Percentiles rank a stretch among this genome's conserved stretches.
These are phyloP conservation scores for Cucurbita maxima DNA, from an alignment of 306 rosid genomes.

Conservation along the genomic window DNA sequence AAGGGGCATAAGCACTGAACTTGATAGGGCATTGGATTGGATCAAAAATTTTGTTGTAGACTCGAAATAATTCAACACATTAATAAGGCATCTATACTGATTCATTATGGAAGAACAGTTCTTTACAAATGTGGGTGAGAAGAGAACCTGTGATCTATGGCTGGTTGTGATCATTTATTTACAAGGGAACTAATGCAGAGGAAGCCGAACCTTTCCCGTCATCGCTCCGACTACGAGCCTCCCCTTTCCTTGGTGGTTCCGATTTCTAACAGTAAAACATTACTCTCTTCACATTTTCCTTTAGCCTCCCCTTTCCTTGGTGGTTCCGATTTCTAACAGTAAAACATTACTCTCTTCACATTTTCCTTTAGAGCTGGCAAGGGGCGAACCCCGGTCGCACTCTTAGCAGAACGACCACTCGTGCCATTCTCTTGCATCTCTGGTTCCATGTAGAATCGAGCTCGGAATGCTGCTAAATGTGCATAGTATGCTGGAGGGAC, in stretches of 20 bases:
- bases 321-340: constrained; percentile 33
- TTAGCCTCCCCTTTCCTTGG: constrained; percentile 12
- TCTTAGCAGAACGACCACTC: constrained; percentile 30
- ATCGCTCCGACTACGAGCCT: not conserved
- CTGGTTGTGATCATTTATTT: not conserved
- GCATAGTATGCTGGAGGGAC: constrained; percentile 96
- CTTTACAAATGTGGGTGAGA: constrained; percentile 13
- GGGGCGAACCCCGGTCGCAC: constrained; percentile 55
- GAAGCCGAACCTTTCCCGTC: not conserved
- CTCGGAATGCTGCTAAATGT: constrained; percentile 89
- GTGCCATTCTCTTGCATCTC: constrained; percentile 67
- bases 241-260: not conserved
- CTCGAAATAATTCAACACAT: no score
- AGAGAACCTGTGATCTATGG: constrained; percentile 15
- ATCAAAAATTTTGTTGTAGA: no score
- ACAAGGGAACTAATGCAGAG: not conserved
- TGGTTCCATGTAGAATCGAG: constrained; percentile 86
- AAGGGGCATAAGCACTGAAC: no score
- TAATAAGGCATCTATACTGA: not conserved
- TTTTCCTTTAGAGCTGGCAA: constrained; percentile 91
- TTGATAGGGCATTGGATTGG: no score
- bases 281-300: constrained; percentile 94
- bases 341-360: constrained; percentile 96
- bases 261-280: constrained; percentile 71
- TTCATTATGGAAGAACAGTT: not conserved